These are phyloP conservation scores for Novymonas esmeraldas DNA, from an alignment of 208 protist genomes.

Conservation along the genomic window DNA sequence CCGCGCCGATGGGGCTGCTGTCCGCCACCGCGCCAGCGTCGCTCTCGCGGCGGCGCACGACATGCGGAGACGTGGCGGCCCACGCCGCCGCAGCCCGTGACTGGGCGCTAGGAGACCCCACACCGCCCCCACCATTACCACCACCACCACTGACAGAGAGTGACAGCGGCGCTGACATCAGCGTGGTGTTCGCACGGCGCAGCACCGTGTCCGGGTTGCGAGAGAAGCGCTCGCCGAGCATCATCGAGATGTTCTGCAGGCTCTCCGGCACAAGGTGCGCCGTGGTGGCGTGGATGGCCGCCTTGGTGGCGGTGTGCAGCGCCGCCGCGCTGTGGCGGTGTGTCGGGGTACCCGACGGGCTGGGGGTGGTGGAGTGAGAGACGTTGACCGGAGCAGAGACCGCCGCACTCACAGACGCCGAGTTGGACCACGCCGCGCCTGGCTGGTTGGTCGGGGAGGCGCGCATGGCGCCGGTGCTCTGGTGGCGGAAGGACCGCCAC, in stretches of 20 bases:
- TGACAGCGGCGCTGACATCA: neutral
- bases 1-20: constrained; percentile 1
- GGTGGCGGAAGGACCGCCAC: constrained; percentile 14
- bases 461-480: neutral
- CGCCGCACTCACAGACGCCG: neutral
- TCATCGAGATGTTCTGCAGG: constrained; percentile 25
- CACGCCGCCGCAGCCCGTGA: neutral
- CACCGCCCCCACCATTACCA: too few species aligned
- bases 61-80: neutral
- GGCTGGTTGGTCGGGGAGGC: neutral
- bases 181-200: too few species aligned
- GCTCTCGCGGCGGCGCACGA: neutral
- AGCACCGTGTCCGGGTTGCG: constrained; percentile 15
- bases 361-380: neutral
- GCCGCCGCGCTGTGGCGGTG: neutral
- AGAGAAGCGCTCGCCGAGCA: constrained; percentile 32
- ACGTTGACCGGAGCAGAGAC: neutral
- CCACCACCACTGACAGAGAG: too few species aligned
- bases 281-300: constrained; percentile 26
- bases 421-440: neutral
- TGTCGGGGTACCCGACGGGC: neutral
- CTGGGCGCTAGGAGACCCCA: neutral
- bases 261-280: constrained; percentile 19
- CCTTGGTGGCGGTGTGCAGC: constrained; percentile 29
- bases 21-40: neutral